Evolutionary conservation across 257 asterid genomes (phyloP), one percentile per base, ranked within the genome.

Genomic region (Rauvolfia tetraphylla): DNA sequence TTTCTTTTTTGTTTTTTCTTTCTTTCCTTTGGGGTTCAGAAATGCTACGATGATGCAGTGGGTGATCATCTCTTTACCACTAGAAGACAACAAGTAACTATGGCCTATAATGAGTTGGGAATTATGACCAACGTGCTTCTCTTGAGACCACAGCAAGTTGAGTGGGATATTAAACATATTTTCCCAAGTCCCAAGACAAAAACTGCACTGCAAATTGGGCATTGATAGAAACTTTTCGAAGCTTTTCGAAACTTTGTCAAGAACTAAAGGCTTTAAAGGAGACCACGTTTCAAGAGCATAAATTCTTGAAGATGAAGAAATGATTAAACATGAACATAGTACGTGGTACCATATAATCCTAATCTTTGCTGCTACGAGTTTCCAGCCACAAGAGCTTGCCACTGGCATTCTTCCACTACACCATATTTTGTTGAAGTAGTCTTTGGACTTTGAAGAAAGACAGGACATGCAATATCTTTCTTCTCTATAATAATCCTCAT

Each of bases 241-340:
- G 3, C 9, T 3, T 3, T 0, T 9, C 7, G 38, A 8, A 25
- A 5, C 68, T 58, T 25, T 25, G 34, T 58, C 68, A 29, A 0
- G 68, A 29, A 27, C 7, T 62, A 17, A n/a, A 62, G 68, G 68
- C n/a, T 62, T 62, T 29, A 0, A 62, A 41, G n/a, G 5, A 34
- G 27, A 20, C 49, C 72, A 67, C 72, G 49, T 67, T 67, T 38
- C 31, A 66, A 67, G 51, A 23, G 36, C 66, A 54, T 12, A 72
- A 33, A 53, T 53, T 36, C 51, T 72, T 12, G 76, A 34, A 33
- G 5, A 33, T 23, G 17, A 34, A 17, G 71, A 72, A 72, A 71
- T 62, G 38, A 62, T 78, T 11, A 38, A 71, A 34, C 33, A 18
- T 31, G 3, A 1, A 0, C 5, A 25, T 2, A 27, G 23, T 7